A percentile compares a stretch with the other conserved stretches of the same genome.
These are phyloP conservation scores for Oryza meyeriana DNA, from an alignment of 176 grass and related monocot species.

Conservation along the genomic window DNA sequence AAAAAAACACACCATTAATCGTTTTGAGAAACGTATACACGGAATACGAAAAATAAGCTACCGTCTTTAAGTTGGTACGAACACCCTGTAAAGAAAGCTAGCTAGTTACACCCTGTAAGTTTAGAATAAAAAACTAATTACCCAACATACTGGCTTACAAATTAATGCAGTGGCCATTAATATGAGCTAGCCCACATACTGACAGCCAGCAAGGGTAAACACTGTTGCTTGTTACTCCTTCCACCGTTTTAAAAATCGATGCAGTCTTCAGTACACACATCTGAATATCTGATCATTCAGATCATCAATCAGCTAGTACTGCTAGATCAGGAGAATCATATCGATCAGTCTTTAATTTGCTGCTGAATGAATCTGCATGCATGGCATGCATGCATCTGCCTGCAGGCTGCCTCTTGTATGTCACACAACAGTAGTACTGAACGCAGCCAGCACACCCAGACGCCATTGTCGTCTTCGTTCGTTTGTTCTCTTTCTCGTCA, in stretches of 20 bases:
- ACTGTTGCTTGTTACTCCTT: not conserved
- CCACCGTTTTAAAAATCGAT: too few species aligned
- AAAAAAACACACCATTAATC: too few species aligned
- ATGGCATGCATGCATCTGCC: constrained; percentile 4
- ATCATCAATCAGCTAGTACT: too few species aligned
- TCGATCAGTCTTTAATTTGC: too few species aligned
- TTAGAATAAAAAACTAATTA: not conserved
- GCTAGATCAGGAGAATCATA: not conserved
- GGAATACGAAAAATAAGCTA: too few species aligned
- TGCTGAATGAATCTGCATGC: not conserved
- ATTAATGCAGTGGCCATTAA: not conserved
- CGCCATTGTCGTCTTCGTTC: not conserved
- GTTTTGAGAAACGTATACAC: too few species aligned
- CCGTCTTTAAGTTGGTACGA: too few species aligned
- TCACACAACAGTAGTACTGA: not conserved
- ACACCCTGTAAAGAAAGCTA: too few species aligned
- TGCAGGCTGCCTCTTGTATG: not conserved
- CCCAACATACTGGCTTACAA: not conserved
- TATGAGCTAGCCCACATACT: not conserved
- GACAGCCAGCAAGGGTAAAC: not conserved
- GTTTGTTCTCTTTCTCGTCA: not conserved
- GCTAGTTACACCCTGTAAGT: not conserved
- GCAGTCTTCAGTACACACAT: too few species aligned
- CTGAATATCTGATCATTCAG: too few species aligned
- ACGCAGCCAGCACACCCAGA: not conserved